phyloP scores from a whole-genome alignment of 1,284 basidiomycete species.

The Austroboletus novae-zelandiae region DNA sequence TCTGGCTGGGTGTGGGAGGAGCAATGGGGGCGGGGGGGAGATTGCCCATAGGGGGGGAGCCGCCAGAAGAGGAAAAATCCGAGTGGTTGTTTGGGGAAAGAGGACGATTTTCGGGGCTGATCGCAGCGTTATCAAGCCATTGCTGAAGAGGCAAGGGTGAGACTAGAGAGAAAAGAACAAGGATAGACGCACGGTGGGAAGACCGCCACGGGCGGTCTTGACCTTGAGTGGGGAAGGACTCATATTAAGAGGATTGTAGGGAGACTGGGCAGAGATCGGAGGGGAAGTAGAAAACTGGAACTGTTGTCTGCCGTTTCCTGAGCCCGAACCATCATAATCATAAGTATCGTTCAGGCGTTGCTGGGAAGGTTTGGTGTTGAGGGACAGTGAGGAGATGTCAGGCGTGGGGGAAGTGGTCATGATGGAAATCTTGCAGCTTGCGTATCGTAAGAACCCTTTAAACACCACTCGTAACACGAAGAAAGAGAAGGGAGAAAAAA shows the following conservation, averaged over 20 bases:
- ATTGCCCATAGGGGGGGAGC: constrained; percentile 68
- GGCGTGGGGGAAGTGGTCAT: constrained; percentile 75
- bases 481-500: constrained; percentile 2
- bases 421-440: constrained; percentile 36
- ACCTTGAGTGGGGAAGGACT: constrained; percentile 69
- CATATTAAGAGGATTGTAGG: constrained; percentile 61
- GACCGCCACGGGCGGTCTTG: constrained; percentile 62
- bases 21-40: constrained; percentile 48
- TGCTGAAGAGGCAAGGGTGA: constrained; percentile 46
- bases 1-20: constrained; percentile 48
- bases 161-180: constrained; percentile 3
- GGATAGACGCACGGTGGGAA: constrained; percentile 62
- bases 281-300: constrained; percentile 71
- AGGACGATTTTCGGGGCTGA: constrained; percentile 63
- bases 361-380: constrained; percentile 57
- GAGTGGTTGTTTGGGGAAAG: constrained; percentile 83
- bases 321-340: constrained; percentile 66
- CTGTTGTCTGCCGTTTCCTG: constrained; percentile 48
- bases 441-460: constrained; percentile 11
- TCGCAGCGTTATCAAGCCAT: constrained; percentile 69
- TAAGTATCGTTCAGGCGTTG: constrained; percentile 82
- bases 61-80: constrained; percentile 80
- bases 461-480: constrained; percentile 19
- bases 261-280: constrained; percentile 60
- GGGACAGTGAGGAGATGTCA: constrained; percentile 71